Base-by-base conservation (phyloP, 2,329 filamentous ascomycete species). In the Penicillium sp. region DNA sequence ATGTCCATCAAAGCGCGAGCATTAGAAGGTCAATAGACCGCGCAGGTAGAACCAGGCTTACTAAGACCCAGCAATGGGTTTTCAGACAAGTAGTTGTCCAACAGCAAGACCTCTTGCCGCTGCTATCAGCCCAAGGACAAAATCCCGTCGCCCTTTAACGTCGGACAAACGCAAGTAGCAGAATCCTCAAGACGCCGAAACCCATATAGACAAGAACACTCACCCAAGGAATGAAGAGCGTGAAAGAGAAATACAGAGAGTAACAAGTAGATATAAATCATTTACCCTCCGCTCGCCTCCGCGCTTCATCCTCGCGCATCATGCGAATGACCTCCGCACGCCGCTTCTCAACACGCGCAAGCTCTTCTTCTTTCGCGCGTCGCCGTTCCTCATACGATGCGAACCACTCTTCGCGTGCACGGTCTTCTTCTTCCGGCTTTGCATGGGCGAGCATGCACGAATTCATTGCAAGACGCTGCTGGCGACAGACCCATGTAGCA, bases 361-460 rank as follows among this genome's bases (percentile, higher is more conserved):
- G 77, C 62, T 84, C 83, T 54, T 79, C 77, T 69, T 89, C 84
- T 31, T 83, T 75, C 69, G 86, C 82, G 49, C 75, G 75, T 61
- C 83, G 80, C 48, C 91, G 79, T 73, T 89, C 82, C 60, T 88
- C 77, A 43, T 88, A 80, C 56, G 81, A 79, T 43, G 83, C 82
- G 70, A 97, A 97, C 93, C 93, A 99, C 68, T 97, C 90, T 70
- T 90, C 88, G 44, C 93, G 79, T 56, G 93, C 93, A 19, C 83
- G 84, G 73, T 99, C 93, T 71, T 95, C 81, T 68, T 95, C 89
- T 46, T 80, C 83, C 56, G 84, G 87, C 56, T 88, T 95, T 47
- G 92, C 91, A 74, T 95, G 87, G 48, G 79, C 72, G 60, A 91
- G 79, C 90, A 99, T 96, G 76, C 93, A 99, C 54, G 77, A 79